These are phyloP conservation scores for Cladobotryum mycophilum DNA, from an alignment of 2,329 filamentous ascomycete genomes.

Conservation along the genomic window DNA sequence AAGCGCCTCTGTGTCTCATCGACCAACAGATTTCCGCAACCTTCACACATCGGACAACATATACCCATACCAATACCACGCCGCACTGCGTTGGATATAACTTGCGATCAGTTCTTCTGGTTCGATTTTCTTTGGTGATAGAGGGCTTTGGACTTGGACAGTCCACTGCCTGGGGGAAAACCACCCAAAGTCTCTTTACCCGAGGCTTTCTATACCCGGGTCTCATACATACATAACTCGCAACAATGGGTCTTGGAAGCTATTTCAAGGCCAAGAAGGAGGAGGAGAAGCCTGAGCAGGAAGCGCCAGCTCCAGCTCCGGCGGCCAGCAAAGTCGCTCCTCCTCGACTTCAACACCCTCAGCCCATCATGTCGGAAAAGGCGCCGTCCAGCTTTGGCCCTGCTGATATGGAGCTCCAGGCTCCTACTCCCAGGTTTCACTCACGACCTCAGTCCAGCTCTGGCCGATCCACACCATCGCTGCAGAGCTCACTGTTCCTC, in stretches of 20 bases:
- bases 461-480: conserved; percentile 35
- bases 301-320: neutral
- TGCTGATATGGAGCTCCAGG: conserved; percentile 43
- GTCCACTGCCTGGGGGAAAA: conserved; percentile 7
- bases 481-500: conserved; percentile 48
- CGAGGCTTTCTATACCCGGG: neutral
- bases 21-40: neutral
- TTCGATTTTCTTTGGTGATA: too few species aligned
- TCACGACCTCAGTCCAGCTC: conserved; percentile 35
- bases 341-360: conserved; percentile 13
- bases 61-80: neutral
- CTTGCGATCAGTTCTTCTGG: too few species aligned
- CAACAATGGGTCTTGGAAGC: conserved; percentile 52
- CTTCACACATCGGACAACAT: neutral
- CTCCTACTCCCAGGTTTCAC: conserved; percentile 35
- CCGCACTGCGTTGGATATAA: neutral
- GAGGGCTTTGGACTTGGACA: conserved; percentile 7
- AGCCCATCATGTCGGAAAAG: conserved; percentile 31
- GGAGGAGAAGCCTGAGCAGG: conserved; percentile 11
- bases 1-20: neutral
- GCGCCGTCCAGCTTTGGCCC: conserved; percentile 21
- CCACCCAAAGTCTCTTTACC: neutral
- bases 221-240: neutral
- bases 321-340: conserved; percentile 14
- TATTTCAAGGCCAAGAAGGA: conserved; percentile 51